Percentiles rank a stretch among this genome's conserved stretches.
These are phyloP conservation scores for Davidsoniella eucalypti DNA, from an alignment of 2,329 filamentous ascomycete species.

Conservation along the genomic window DNA sequence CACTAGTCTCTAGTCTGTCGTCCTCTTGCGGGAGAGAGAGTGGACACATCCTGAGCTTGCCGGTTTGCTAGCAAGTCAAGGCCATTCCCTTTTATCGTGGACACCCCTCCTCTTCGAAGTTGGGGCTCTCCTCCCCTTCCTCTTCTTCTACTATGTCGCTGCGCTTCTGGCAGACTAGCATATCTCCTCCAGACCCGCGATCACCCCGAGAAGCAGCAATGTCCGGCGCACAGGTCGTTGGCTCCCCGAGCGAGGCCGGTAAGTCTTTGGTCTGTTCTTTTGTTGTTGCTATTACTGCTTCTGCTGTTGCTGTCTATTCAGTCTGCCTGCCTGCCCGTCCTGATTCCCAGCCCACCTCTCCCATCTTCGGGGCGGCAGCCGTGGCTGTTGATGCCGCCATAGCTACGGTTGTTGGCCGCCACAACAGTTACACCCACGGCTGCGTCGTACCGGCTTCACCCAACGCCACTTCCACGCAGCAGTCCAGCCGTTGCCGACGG, in stretches of 20 bases:
- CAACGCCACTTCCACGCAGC: no score
- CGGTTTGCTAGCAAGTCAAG: no score
- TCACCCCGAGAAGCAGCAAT: slow-evolving; percentile 10
- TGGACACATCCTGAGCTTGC: no score
- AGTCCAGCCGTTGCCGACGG: no score
- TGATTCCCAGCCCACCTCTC: neutral
- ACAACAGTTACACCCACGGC: no score
- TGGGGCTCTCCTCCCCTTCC: slow-evolving; percentile 11
- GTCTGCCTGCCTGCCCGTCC: no score
- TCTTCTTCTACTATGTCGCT: slow-evolving; percentile 19
- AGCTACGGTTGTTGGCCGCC: neutral
- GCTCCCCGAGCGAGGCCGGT: slow-evolving; percentile 13
- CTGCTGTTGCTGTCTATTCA: neutral
- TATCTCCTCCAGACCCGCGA: slow-evolving; percentile 2
- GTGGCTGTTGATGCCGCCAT: neutral
- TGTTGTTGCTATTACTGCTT: slow-evolving; percentile 18
- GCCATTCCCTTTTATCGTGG: slow-evolving; percentile 11
- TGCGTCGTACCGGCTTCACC: no score
- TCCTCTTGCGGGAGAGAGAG: no score
- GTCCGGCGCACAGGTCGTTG: slow-evolving; percentile 11
- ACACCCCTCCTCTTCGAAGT: slow-evolving; percentile 3
- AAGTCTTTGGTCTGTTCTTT: slow-evolving; percentile 13
- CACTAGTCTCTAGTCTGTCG: no score
- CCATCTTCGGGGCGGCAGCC: neutral
- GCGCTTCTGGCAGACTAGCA: slow-evolving; percentile 12